These are phyloP conservation scores for Alternaria sp. DNA, from an alignment of 2,329 filamentous ascomycete genomes.

Conservation along the genomic window DNA sequence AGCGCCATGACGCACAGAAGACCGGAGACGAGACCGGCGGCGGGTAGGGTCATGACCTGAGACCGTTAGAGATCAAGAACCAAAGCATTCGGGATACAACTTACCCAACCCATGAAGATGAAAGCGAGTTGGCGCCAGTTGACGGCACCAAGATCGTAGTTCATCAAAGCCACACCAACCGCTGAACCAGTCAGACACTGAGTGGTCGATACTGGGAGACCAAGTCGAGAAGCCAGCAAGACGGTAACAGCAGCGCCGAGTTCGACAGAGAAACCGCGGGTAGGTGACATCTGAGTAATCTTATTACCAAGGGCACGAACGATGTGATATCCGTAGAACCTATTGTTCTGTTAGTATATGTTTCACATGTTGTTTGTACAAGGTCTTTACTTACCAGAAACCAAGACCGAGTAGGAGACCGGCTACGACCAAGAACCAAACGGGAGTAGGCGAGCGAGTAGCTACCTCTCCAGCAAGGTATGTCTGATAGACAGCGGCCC, in stretches of 20 bases:
- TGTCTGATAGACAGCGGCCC: conserved; percentile 67
- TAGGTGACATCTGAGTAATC: conserved; percentile 66
- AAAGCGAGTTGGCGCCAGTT: conserved; percentile 52
- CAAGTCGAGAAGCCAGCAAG: conserved; percentile 66
- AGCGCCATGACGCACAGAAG: conserved; percentile 51
- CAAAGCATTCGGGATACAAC: neutral
- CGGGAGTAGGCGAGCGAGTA: conserved; percentile 59
- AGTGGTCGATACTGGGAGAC: conserved; percentile 69
- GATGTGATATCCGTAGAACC: conserved; percentile 68
- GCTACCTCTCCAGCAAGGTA: conserved; percentile 60
- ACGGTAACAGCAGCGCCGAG: conserved; percentile 64
- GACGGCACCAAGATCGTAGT: conserved; percentile 46
- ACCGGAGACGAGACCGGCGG: conserved; percentile 50
- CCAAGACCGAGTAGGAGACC: conserved; percentile 62
- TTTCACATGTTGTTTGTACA: neutral
- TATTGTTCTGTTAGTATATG: neutral
- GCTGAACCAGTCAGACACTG: conserved; percentile 56
- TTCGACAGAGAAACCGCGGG: conserved; percentile 54
- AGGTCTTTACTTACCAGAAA: conserved; percentile 51
- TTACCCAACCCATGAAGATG: conserved; percentile 42
- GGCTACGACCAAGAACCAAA: conserved; percentile 66
- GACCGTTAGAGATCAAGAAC: conserved; percentile 19
- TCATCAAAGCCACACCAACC: conserved; percentile 38
- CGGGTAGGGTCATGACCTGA: conserved; percentile 53
- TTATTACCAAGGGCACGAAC: conserved; percentile 68